Base-by-base conservation (phyloP, 2,329 filamentous ascomycete species). In the Stachybotrys echinatus region DNA sequence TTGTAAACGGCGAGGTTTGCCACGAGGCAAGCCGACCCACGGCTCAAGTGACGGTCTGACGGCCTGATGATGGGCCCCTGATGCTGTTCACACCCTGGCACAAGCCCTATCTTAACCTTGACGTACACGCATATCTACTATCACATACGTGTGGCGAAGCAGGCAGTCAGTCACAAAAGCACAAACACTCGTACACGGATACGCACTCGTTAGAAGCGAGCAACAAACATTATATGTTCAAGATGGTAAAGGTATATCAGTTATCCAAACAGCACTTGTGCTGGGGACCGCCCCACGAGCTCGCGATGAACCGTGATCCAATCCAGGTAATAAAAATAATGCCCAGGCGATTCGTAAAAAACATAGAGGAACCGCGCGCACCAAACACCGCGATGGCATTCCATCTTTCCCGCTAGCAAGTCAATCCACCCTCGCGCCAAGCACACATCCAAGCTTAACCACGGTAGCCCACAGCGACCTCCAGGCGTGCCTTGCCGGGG, bases 381-480 rank as follows among this genome's bases (percentile, higher is more conserved):
- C 44, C 23, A 37, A 46, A 46, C 44, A 46, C 44, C 44, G 44
- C 37, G 23, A 45, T 45, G 20, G 12, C 39, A 10, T 12, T 23
- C 22, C 22, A 23, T 45, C 42, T 45, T 45, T 23, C 42, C 20
- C 42, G 22, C 20, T 27, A 27, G 17, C 20, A 45, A 22, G 19
- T 45, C 23, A 34, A 3, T 34, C 27, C 27, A 34, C 27, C n/a
- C n/a, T n/a, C n/a, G n/a, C n/a, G n/a, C n/a, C n/a, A n/a, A n/a
- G n/a, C n/a, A 12, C 21, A 18, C 14, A 22, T 31, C 21, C 14
- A 23, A 22, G 17, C 43, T 51, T 55, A 56, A 22, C 4, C 39
- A 27, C 44, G 20, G 59, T 65, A 66, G 55, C 61, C 65, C 43
- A 74, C 59, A 31, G 56, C 61, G 54, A 69, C 59, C 4, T 51